Evolutionary conservation across 164 flowering plant genomes (phyloP).

Genomic region (Malania oleifera): DNA sequence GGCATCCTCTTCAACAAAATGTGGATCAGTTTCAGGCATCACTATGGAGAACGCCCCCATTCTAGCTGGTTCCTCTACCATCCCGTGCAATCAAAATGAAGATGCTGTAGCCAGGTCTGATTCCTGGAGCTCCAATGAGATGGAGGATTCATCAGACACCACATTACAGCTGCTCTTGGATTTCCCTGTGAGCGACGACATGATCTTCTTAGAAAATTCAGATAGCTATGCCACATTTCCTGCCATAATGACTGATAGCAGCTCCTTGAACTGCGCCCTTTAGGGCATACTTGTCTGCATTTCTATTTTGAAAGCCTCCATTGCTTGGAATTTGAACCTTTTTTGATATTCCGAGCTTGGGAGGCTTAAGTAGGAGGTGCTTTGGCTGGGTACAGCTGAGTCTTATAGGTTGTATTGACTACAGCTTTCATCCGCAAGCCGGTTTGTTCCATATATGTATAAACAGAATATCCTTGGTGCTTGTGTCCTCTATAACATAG

Average conservation of each 20-base stretch:
- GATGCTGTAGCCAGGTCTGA: conserved; percentile 32
- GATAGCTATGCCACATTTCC: conserved; percentile 22
- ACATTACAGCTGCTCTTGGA: conserved; percentile 70
- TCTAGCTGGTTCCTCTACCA: conserved; percentile 11
- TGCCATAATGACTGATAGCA: conserved; percentile 5
- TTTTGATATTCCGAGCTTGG: too few species aligned
- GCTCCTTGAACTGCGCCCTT: conserved; percentile 15
- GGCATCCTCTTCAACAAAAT: conserved; percentile 50
- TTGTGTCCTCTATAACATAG: too few species aligned
- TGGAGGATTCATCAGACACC: conserved; percentile 60
- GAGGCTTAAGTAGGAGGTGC: too few species aligned
- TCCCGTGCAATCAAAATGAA: conserved; percentile 17
- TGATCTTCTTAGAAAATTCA: conserved; percentile 61
- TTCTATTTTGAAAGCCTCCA: too few species aligned
- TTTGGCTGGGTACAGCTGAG: too few species aligned
- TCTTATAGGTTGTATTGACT: too few species aligned
- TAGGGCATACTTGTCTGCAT: background rate
- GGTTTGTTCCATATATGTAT: too few species aligned
- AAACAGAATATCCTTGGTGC: too few species aligned
- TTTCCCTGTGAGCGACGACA: conserved; percentile 57
- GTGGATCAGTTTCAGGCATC: conserved; percentile 36
- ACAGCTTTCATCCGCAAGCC: too few species aligned
- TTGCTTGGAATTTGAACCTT: background rate
- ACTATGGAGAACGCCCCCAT: conserved; percentile 20
- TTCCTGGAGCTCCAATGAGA: conserved; percentile 50